Evolutionary conservation across 306 rosid genomes (phyloP).

Genomic region (Dicorynia guianensis): DNA sequence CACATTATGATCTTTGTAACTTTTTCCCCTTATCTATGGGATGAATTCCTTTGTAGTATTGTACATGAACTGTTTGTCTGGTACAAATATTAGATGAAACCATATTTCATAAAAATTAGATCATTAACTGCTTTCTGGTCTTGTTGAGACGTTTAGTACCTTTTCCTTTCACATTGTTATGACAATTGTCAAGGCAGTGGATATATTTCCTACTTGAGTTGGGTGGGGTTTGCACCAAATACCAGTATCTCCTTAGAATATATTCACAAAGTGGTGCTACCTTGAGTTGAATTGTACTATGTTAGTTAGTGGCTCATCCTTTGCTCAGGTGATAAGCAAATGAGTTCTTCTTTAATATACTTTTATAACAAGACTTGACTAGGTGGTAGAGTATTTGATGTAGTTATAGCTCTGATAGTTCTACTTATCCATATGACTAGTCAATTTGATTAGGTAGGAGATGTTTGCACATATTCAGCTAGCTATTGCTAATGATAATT

Average conservation of each 20-base stretch:
- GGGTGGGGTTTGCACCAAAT: conserved; percentile 20
- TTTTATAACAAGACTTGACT: background rate
- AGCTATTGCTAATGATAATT: conserved; percentile 19
- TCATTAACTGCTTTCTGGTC: background rate
- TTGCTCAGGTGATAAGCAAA: background rate
- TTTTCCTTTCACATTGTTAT: conserved; percentile 7
- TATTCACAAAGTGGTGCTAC: conserved; percentile 2
- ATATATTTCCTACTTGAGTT: conserved; percentile 3
- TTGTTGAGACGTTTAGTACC: conserved; percentile 10
- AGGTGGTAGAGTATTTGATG: background rate
- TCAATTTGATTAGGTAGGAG: conserved; percentile 4
- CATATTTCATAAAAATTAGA: background rate
- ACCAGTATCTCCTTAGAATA: conserved; percentile 19
- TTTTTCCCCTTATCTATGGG: background rate
- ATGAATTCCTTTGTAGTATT: background rate
- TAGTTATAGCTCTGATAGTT: background rate
- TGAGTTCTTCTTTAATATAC: background rate
- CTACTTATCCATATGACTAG: background rate
- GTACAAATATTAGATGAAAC: conserved; percentile 16
- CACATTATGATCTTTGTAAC: conserved; percentile 9
- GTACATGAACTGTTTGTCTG: conserved; percentile 16
- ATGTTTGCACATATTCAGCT: conserved; percentile 14
- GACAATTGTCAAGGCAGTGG: background rate
- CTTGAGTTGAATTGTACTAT: background rate
- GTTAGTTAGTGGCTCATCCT: conserved; percentile 4